A percentile compares a stretch with the other conserved stretches of the same genome.
Conservation (phyloP, 2,329 filamentous ascomycete genomes). For the Cladobotryum mycophilum region DNA sequence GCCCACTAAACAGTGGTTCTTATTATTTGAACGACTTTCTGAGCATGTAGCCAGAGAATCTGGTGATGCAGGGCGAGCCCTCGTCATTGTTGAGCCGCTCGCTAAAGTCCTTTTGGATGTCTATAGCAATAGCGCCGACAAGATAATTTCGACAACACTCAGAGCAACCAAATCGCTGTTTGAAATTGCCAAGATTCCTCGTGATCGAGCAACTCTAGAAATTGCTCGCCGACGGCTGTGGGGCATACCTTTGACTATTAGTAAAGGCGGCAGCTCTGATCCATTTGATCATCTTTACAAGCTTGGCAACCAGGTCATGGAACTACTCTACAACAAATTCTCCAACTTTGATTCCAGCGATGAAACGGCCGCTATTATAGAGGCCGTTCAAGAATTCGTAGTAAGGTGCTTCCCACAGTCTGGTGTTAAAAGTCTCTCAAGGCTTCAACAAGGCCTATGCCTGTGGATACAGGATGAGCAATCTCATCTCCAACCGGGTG, state of each 20-base stretch:
- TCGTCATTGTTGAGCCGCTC: conserved; percentile 65
- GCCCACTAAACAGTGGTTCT: conserved; percentile 41
- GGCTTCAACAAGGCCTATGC: conserved; percentile 55
- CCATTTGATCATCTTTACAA: conserved; percentile 63
- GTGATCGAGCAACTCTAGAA: conserved; percentile 58
- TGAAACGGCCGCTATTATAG: conserved; percentile 42
- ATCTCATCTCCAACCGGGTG: conserved; percentile 35
- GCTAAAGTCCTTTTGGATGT: conserved; percentile 47
- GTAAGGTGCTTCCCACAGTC: conserved; percentile 42
- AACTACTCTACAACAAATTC: conserved; percentile 45
- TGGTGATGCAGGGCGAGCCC: conserved; percentile 60
- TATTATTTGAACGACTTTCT: conserved; percentile 52
- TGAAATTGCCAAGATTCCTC: conserved; percentile 45
- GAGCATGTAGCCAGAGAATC: conserved; percentile 54
- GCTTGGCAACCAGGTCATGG: conserved; percentile 48
- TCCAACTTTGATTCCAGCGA: conserved; percentile 31
- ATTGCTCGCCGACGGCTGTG: conserved; percentile 60
- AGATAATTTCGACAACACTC: conserved; percentile 22
- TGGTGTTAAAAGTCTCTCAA: conserved; percentile 49
- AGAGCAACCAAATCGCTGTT: conserved; percentile 38
- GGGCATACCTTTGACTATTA: conserved; percentile 31
- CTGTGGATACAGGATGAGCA: conserved; percentile 58
- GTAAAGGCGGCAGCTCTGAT: conserved; percentile 45
- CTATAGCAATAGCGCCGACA: conserved; percentile 13
- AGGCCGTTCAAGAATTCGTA: conserved; percentile 48